These are phyloP conservation scores for Clarkia xantiana DNA, from an alignment of 345 rosid species.

Conservation along the genomic window DNA sequence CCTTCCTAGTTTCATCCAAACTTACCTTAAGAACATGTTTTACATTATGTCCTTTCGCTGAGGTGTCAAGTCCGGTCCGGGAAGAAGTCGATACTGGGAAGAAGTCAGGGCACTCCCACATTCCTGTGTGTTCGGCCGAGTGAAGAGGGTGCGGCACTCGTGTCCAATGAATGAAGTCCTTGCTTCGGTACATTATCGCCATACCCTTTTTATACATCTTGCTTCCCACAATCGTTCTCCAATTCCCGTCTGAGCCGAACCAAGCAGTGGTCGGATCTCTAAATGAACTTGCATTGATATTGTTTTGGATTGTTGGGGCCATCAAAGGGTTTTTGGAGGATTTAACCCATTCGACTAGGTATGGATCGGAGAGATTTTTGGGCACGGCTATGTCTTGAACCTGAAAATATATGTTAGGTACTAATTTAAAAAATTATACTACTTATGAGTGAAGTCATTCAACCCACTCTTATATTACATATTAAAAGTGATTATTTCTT, in stretches of 20 bases:
- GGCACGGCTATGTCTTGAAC: conserved; percentile 56
- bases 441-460: too few relatives aligned
- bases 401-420: too few relatives aligned
- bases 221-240: conserved; percentile 55
- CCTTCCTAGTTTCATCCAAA: conserved; percentile 21
- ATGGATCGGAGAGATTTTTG: conserved; percentile 42
- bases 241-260: conserved; percentile 36
- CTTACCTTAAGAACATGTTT: conserved; percentile 41
- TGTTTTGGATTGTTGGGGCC: conserved; percentile 18
- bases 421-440: too few relatives aligned
- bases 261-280: conserved; percentile 87
- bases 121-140: conserved; percentile 17
- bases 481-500: too few relatives aligned
- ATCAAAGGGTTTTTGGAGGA: conserved; percentile 41
- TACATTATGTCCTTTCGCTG: conserved; percentile 6
- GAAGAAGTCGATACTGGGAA: conserved; percentile 17
- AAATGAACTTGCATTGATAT: conserved; percentile 42
- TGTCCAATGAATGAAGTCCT: conserved; percentile 22
- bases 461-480: too few relatives aligned
- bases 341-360: conserved; percentile 52
- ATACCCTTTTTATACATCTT: conserved; percentile 24
- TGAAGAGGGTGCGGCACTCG: conserved; percentile 16
- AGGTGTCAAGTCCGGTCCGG: conserved; percentile 23
- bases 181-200: conserved; percentile 26
- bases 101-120: conserved; percentile 59